Evolutionary conservation across 1,139 yeast genomes (phyloP), one percentile per base, ranked within the genome.

Genomic region (Hyphopichia wangnamkhiaoensis): DNA sequence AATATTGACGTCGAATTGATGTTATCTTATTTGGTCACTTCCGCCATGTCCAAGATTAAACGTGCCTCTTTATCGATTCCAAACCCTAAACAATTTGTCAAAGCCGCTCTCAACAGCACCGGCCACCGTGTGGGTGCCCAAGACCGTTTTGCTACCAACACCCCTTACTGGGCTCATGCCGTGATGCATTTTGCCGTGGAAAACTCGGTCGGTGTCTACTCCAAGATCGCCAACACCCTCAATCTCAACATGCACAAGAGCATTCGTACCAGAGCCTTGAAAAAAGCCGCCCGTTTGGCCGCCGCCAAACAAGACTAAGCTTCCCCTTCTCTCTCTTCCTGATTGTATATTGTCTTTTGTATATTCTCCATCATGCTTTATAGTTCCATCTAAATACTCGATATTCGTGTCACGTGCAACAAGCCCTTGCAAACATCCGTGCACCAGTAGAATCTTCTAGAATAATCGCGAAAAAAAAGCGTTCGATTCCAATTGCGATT

Each of bases 141-240:
- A 62, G 96, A 88, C 44, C 79, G 96, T 52, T 89, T 62, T 53
- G 95, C 83, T 25, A 89, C 98, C 3, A 63, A 71, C 40, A 93
- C 98, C 1, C 99, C 99, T 28, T 94, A 74, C 73, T 90, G 96
- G 91, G 63, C 89, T 3, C 99, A 93, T 65, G 98, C 98, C 1
- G 59, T 93, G 37, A 83, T 91, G 84, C 96, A 93, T 61, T 91
- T 88, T 76, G 74, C 72, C 46, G 80, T 91, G 46, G 93, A 81
- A 40, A 80, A 79, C 58, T 74, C 89, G 13, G 83, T 88, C 36
- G 98, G 98, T 23, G 90, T 86, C 32, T 89, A 76, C 65, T 81
- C 94, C 42, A 76, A 73, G 50, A 34, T 84, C 24, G 95, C 87
- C 31, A 85, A 85, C 54, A 55, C 61, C 33, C 59, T 88, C 59